Evolutionary conservation across 805 yeast species (phyloP).

Genomic region (Yueomyces sinensis): DNA sequence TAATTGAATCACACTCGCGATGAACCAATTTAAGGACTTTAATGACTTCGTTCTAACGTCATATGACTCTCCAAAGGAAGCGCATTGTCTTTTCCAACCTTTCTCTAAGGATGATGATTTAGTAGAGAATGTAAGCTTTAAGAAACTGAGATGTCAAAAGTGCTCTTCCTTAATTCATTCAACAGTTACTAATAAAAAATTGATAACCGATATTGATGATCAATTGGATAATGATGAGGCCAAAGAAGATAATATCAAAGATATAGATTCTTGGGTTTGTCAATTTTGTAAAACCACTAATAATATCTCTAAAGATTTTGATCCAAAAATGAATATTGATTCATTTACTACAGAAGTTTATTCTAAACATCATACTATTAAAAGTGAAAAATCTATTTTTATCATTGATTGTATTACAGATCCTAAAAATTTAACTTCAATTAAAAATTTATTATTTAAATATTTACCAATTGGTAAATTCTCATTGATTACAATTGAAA

Average conservation of each 20-base stretch:
- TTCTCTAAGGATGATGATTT: background rate
- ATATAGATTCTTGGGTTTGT: background rate
- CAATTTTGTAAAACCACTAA: background rate
- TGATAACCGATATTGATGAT: no score
- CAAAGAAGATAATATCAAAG: background rate
- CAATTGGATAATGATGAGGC: no score
- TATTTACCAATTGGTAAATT: background rate
- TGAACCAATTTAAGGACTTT: background rate
- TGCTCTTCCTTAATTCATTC: background rate
- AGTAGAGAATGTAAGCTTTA: background rate
- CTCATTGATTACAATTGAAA: background rate
- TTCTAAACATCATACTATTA: background rate
- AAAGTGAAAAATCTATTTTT: background rate
- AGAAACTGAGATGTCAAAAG: background rate
- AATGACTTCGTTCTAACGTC: background rate
- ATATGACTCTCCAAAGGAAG: background rate
- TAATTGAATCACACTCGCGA: no score
- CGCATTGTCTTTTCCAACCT: background rate
- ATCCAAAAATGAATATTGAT: no score
- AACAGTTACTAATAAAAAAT: no score
- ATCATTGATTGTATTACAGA: conserved; percentile 5
- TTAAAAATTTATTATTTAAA: background rate
- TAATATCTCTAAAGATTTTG: no score
- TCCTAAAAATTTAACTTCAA: conserved; percentile 3
- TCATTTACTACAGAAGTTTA: background rate